Conservation (phyloP, 2,329 filamentous ascomycete genomes). For the Paraphoma sp. region DNA sequence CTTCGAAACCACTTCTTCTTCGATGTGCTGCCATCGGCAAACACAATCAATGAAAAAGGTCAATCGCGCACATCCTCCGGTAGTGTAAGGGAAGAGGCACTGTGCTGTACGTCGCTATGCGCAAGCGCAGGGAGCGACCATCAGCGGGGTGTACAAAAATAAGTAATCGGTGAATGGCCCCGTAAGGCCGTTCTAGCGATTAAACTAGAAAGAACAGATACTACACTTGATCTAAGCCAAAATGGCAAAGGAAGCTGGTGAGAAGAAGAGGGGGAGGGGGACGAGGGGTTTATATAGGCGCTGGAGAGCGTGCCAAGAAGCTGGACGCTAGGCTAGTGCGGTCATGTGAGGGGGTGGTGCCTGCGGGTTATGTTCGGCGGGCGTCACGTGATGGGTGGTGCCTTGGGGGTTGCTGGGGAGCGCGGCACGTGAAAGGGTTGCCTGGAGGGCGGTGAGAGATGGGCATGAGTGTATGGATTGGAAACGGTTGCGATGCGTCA, state of each 20-base stretch:
- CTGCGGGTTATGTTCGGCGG: not conserved
- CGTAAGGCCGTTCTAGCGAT: slow-evolving; percentile 85
- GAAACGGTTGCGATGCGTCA: not conserved
- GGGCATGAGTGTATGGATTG: not conserved
- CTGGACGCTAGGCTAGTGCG: not conserved
- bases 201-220: slow-evolving; percentile 98
- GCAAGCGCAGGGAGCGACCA: slow-evolving; percentile 72
- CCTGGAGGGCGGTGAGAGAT: not conserved
- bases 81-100: slow-evolving; percentile 82
- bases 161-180: slow-evolving; percentile 60
- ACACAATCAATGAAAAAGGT: slow-evolving; percentile 27
- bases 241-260: slow-evolving; percentile 23
- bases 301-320: not conserved
- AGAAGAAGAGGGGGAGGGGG: slow-evolving; percentile 40
- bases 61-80: slow-evolving; percentile 72
- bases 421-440: not conserved
- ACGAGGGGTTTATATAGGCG: slow-evolving; percentile 13
- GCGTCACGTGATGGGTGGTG: not conserved
- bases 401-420: not conserved
- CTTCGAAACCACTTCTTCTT: too few species aligned
- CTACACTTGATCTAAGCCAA: slow-evolving; percentile 37
- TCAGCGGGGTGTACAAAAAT: slow-evolving; percentile 67
- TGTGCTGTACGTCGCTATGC: slow-evolving; percentile 61
- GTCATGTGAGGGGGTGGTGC: slow-evolving; percentile 1
- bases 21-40: too few species aligned